These are phyloP conservation scores for Trypethelium eluteriae DNA, from an alignment of 495 filamentous ascomycete species.

Conservation along the genomic window DNA sequence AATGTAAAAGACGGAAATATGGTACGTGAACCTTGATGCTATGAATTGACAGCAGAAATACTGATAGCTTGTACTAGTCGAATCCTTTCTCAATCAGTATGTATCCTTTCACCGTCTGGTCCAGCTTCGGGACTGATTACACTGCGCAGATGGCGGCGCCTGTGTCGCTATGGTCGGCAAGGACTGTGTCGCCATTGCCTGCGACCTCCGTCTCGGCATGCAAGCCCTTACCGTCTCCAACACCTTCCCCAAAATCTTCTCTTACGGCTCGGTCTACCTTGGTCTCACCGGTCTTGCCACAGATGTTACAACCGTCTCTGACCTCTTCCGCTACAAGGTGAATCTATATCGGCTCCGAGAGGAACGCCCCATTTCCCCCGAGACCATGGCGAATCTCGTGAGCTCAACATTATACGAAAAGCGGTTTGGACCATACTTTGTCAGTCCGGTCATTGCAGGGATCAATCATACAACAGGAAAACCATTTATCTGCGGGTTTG, in stretches of 20 bases:
- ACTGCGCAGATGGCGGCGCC: slow-evolving; percentile 73
- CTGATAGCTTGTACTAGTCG: slow-evolving; percentile 6
- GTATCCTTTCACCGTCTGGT: slow-evolving; percentile 25
- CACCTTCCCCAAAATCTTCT: slow-evolving; percentile 99
- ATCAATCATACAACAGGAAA: slow-evolving; percentile 84
- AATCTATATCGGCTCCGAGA: slow-evolving; percentile 99
- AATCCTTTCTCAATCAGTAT: slow-evolving; percentile 77
- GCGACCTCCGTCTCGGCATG: slow-evolving; percentile 94
- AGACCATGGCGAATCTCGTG: slow-evolving; percentile 94
- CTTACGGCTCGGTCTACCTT: slow-evolving; percentile 87
- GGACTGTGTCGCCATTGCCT: slow-evolving; percentile 98
- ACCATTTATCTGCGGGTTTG: slow-evolving; percentile 98
- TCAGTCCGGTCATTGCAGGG: slow-evolving; percentile 87
- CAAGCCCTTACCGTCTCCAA: slow-evolving; percentile 95
- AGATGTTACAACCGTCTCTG: slow-evolving; percentile 87
- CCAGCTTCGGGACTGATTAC: slow-evolving; percentile 19
- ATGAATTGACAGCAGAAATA: slow-evolving; percentile 1
- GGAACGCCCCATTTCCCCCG: slow-evolving; percentile 87
- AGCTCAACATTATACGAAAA: slow-evolving; percentile 83
- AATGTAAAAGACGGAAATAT: not conserved
- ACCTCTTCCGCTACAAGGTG: slow-evolving; percentile 98
- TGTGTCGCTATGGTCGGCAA: slow-evolving; percentile 98
- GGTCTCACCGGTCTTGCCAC: slow-evolving; percentile 94
- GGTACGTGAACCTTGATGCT: not conserved
- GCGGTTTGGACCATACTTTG: slow-evolving; percentile 93